Base-by-base conservation (phyloP, 2,329 filamentous ascomycete genomes). In the Zarea fungicola region DNA sequence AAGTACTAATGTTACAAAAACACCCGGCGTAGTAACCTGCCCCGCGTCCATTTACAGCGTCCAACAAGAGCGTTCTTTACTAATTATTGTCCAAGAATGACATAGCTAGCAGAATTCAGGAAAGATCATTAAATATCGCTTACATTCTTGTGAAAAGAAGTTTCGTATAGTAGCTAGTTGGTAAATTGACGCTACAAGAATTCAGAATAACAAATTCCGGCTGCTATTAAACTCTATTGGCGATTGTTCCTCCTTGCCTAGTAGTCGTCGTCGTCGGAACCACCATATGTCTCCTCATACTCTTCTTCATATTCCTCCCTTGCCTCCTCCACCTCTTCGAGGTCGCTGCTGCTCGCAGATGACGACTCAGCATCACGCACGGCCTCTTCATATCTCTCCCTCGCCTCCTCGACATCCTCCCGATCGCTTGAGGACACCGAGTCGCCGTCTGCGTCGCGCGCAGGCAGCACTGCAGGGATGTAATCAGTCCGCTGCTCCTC, bases 281-380 rank as follows among this genome's bases (percentile, higher is more conserved):
- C 60, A n/a, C 58, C 62, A 29, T 72, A 72, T 2, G 58, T 60
- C 45, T 73, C 73, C 54, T 75, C 72, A 43, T 74, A 73, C 42
- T 69, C 69, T 58, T 80, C 75, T 41, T 73, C 64, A 49, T 76
- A 75, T 58, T 73, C 74, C 57, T 74, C 63, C 47, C 74, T 55
- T 2, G 74, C 74, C 60, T 81, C 77, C 52, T 78, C 72, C 4
- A 78, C 61, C 48, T 73, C 72, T 60, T 81, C 69, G 4, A 67
- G 60, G 51, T 77, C 76, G 52, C 75, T 80, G 56, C 70, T 79
- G 62, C 69, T 76, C 16, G 71, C 70, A 42, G 66, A 64, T 1
- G 71, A 74, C 54, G 70, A 67, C 5, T 57, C 54, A 7, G 68
- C 70, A 1, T 55, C 62, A 34, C 62, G 64, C 10, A 69, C 61